phyloP scores from a whole-genome alignment of 2,329 filamentous ascomycete species.

The Alternaria ventricosa region DNA sequence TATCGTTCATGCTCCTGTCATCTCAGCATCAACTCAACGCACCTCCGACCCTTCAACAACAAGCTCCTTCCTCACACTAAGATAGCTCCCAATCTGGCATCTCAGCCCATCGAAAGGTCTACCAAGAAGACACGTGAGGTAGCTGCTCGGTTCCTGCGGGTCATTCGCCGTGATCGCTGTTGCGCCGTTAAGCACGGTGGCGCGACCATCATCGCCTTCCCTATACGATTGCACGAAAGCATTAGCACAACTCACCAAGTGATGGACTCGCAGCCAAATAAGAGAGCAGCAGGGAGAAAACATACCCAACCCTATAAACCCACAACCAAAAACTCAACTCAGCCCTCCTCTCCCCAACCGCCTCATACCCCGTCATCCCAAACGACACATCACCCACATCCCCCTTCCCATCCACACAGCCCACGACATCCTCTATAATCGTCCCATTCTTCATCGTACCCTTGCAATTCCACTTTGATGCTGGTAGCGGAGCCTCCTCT shows the following conservation, averaged over 20 bases:
- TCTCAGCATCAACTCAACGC: neutral
- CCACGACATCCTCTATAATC: neutral
- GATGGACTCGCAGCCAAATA: too few relatives aligned
- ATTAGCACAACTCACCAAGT: too few relatives aligned
- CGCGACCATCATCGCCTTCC: neutral
- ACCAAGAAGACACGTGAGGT: constrained; percentile 22
- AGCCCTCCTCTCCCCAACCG: neutral
- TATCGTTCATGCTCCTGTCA: neutral
- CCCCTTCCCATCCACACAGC: neutral
- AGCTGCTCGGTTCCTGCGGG: constrained; percentile 13
- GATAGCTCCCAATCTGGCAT: constrained; percentile 14
- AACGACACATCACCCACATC: neutral
- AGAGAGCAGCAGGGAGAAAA: too few relatives aligned
- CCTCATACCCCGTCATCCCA: neutral
- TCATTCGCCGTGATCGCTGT: constrained; percentile 23
- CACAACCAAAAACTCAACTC: constrained; percentile 19
- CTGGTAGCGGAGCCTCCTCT: neutral
- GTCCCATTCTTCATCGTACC: constrained; percentile 19
- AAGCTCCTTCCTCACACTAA: constrained; percentile 17
- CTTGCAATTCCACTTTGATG: constrained; percentile 11
- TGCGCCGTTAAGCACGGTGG: neutral
- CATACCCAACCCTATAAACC: neutral
- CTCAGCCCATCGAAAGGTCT: constrained; percentile 23
- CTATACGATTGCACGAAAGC: rapidly evolving
- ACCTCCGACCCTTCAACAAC: neutral